phyloP scores from a whole-genome alignment of 768 basidiomycete genomes.

The Leucosporidium creatinivorum region DNA sequence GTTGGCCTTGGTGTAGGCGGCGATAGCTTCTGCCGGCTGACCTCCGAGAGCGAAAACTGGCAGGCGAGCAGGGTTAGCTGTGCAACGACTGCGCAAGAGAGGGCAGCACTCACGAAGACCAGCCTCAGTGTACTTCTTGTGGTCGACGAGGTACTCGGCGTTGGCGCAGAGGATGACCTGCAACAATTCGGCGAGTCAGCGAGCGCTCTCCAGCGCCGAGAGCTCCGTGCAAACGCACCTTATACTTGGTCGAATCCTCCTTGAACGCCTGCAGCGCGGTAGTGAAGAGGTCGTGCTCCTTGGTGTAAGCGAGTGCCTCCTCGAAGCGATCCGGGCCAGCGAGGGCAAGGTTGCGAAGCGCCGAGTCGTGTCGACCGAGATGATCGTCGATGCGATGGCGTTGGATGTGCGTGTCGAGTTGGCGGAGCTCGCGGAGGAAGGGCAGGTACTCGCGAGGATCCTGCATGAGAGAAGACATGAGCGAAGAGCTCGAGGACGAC shows the following conservation, averaged over 20 bases:
- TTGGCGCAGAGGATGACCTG: slow-evolving; percentile 34
- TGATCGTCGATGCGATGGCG: slow-evolving; percentile 88
- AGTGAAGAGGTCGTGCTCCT: slow-evolving; percentile 66
- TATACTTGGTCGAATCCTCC: slow-evolving; percentile 49
- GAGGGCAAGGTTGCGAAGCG: slow-evolving; percentile 62
- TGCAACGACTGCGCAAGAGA: background rate
- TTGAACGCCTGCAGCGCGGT: slow-evolving; percentile 72
- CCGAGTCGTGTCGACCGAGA: slow-evolving; percentile 65
- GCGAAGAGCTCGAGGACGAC: background rate
- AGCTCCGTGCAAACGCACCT: slow-evolving; percentile 2
- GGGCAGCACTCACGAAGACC: slow-evolving; percentile 56
- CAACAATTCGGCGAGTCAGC: background rate
- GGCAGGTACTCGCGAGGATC: slow-evolving; percentile 97
- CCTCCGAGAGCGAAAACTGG: slow-evolving; percentile 64
- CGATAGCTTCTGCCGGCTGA: slow-evolving; percentile 64
- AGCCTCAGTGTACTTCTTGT: slow-evolving; percentile 73
- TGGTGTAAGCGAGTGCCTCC: slow-evolving; percentile 72
- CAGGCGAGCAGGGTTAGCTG: slow-evolving; percentile 4
- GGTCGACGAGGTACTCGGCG: slow-evolving; percentile 57
- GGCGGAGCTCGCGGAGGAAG: slow-evolving; percentile 81
- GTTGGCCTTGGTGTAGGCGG: slow-evolving; percentile 75
- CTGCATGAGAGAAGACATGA: slow-evolving; percentile 46
- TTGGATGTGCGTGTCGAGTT: slow-evolving; percentile 72
- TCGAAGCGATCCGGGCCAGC: slow-evolving; percentile 71
- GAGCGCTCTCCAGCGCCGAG: background rate